Percentiles rank a stretch among this genome's conserved stretches.
These are phyloP conservation scores for Emericellopsis cladophorae DNA, from an alignment of 2,329 filamentous ascomycete species.

Conservation along the genomic window DNA sequence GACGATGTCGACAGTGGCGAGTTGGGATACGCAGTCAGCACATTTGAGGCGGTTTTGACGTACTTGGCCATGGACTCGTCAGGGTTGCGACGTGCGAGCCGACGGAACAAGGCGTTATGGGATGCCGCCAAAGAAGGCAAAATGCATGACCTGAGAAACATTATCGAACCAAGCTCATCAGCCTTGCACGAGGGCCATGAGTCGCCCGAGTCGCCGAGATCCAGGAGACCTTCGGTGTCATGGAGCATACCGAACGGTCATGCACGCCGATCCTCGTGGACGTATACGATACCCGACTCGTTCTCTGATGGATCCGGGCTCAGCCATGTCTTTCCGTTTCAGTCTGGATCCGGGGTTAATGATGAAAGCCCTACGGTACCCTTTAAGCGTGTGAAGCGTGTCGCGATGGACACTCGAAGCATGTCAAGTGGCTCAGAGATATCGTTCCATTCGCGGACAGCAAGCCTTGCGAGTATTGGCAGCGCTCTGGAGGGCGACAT, in stretches of 20 bases:
- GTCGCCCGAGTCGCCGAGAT: constrained; percentile 20
- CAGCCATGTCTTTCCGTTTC: constrained; percentile 85
- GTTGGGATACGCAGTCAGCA: constrained; percentile 90
- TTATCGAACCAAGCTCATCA: constrained; percentile 60
- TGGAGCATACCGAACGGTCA: constrained; percentile 34
- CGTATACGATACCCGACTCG: constrained; percentile 29
- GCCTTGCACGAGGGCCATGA: constrained; percentile 34
- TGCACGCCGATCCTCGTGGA: constrained; percentile 28
- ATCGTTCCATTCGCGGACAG: constrained; percentile 70
- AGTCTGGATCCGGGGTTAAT: constrained; percentile 21
- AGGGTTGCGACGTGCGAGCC: constrained; percentile 71
- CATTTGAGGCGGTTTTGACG: constrained; percentile 83
- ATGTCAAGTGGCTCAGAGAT: constrained; percentile 76
- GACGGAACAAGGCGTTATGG: constrained; percentile 78
- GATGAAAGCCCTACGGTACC: constrained; percentile 17
- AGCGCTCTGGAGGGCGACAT: constrained; percentile 75
- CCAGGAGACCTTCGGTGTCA: constrained; percentile 29
- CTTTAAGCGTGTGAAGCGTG: constrained; percentile 54
- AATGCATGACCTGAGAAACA: constrained; percentile 58
- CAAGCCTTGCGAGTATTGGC: constrained; percentile 61
- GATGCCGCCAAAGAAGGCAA: constrained; percentile 71
- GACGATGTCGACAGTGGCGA: constrained; percentile 96
- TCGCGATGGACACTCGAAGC: constrained; percentile 82
- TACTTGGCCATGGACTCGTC: constrained; percentile 78
- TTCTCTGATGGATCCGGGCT: constrained; percentile 48